Evolutionary conservation across 2,329 filamentous ascomycete genomes (phyloP), one percentile per base, ranked within the genome.

Genomic region (Bipolaris victoriae): DNA sequence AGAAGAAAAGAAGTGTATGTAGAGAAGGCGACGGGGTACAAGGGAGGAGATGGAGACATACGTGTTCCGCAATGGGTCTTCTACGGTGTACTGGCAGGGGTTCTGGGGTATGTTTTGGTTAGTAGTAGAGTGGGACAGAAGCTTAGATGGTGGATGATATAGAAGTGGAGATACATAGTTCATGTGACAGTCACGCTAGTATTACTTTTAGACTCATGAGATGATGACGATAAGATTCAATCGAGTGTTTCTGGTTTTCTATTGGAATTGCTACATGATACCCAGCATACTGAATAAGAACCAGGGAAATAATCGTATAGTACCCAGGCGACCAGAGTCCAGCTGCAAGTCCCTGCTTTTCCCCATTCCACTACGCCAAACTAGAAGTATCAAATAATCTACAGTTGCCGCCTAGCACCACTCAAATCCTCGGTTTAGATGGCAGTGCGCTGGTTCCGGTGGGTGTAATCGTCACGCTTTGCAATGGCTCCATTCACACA

Each of bases 401-500:
- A 31, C 29, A 31, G 10, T 13, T 13, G 10, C 29, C 10, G 29
- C 29, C 29, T 10, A 31, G 3, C 15, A 7, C 36, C 36, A 18
- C 18, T 13, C 18, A 5, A 11, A 22, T 20, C 3, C 5, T 22
- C 20, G 9, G 7, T 13, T 7, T 49, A 57, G 24, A 60, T 20
- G 26, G 39, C 46, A 39, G 35, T 47, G n/a, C 57, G 54, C 40
- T 54, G 54, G 20, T 53, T 54, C 9, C 60, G 53, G 40, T 62
- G 60, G 1, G 43, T 33, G 24, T 64, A 73, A 3, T 62, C 61
- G 1, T 5, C 40, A n/a, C 70, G 69, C 53, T 66, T 70, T 13
- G 57, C 57, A 49, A 81, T 78, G 48, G 66, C 57, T 10, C 78
- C 78, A 48, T 74, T 65, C 11, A 60, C 43, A 64, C 80, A 82